phyloP scores from a whole-genome alignment of 208 protist species.

The Endotrypanum monterogeii region DNA sequence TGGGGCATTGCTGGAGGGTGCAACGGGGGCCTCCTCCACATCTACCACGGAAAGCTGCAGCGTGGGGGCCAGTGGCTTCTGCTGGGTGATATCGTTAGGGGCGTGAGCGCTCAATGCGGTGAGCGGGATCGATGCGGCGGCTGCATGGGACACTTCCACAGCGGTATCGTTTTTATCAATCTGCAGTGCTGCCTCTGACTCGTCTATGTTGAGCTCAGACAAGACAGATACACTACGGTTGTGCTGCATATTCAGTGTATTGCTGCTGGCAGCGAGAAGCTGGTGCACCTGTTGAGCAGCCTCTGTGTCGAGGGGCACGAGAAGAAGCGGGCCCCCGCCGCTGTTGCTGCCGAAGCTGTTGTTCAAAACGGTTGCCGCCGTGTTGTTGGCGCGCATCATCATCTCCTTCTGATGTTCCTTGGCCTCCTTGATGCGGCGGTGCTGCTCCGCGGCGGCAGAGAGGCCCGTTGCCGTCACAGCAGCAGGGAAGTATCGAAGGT shows the following conservation, averaged over 20 bases:
- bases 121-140: constrained; percentile 2
- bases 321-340: not conserved
- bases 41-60: constrained; percentile 4
- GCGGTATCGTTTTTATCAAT: not conserved
- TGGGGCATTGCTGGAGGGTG: not conserved
- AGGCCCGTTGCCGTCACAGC: constrained; percentile 80
- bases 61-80: not conserved
- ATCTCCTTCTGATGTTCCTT: constrained; percentile 44
- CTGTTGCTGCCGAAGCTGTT: constrained; percentile 15
- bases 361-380: not conserved
- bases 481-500: constrained; percentile 84
- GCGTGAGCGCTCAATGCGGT: not conserved
- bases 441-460: constrained; percentile 66
- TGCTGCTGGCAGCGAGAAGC: constrained; percentile 7
- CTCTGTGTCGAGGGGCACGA: constrained; percentile 22
- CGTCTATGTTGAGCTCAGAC: not conserved
- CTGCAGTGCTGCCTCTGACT: not conserved
- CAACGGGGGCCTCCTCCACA: not conserved
- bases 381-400: constrained; percentile 34
- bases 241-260: not conserved
- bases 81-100: not conserved
- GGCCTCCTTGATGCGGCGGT: constrained; percentile 55
- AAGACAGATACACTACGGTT: not conserved
- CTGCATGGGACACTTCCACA: not conserved
- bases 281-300: constrained; percentile 27